A percentile compares a stretch with the other conserved stretches of the same genome.
Evolutionary conservation across 2,329 filamentous ascomycete genomes (phyloP).

Genomic region (Fusarium musae): DNA sequence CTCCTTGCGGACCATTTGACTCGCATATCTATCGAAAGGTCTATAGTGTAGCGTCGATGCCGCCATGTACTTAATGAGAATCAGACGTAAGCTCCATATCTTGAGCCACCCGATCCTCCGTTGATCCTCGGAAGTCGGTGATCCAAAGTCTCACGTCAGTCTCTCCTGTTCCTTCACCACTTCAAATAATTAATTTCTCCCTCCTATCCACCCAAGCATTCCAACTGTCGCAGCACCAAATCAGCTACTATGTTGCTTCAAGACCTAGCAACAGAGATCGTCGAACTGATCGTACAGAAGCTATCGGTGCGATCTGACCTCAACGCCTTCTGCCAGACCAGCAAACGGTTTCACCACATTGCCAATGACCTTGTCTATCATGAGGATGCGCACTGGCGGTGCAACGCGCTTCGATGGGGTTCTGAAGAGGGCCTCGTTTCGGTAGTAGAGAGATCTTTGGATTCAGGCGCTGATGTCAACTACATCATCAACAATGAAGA

Average conservation of each 20-base stretch:
- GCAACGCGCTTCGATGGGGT: background rate
- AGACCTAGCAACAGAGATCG: slow-evolving; percentile 4
- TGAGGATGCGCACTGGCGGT: background rate
- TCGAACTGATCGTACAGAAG: background rate
- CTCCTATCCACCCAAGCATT: accelerated
- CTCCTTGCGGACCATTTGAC: accelerated
- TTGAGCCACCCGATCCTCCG: background rate
- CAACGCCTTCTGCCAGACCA: background rate
- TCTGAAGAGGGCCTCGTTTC: background rate
- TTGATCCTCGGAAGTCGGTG: background rate
- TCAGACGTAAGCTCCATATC: background rate
- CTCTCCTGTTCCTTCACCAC: background rate
- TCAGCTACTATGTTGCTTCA: background rate
- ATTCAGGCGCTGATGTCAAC: background rate
- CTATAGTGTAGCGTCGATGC: no score
- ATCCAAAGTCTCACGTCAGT: slow-evolving; percentile 10
- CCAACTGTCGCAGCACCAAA: accelerated
- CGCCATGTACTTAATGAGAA: no score
- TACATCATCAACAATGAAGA: background rate
- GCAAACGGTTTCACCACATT: background rate
- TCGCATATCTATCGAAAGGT: accelerated
- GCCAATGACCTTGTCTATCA: background rate
- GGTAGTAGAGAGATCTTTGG: background rate
- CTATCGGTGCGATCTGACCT: background rate
- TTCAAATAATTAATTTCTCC: accelerated